phyloP scores from a whole-genome alignment of 257 asterid species.

The Voacanga thouarsii region DNA sequence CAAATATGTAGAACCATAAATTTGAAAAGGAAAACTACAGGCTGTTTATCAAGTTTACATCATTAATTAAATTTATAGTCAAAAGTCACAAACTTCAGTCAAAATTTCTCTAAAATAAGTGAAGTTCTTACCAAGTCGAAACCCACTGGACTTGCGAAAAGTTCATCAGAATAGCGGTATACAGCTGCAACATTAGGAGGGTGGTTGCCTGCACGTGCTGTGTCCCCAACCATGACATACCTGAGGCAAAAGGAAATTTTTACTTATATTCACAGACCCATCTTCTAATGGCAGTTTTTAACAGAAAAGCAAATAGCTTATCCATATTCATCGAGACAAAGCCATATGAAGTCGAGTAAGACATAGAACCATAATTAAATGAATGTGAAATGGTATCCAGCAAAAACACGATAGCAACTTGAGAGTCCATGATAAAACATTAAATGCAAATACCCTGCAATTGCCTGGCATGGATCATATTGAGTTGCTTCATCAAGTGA shows the following conservation, averaged over 20 bases:
- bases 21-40: neutral
- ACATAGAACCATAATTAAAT: neutral
- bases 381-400: neutral
- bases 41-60: too few species aligned
- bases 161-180: conserved; percentile 51
- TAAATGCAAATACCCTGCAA: neutral
- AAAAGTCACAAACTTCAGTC: neutral
- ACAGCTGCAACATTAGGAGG: conserved; percentile 88
- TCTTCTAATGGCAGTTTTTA: neutral
- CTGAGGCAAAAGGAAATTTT: conserved; percentile 29
- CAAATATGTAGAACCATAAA: neutral
- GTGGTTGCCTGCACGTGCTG: conserved; percentile 77
- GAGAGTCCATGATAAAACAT: neutral
- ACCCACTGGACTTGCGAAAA: conserved; percentile 68
- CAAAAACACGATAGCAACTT: neutral
- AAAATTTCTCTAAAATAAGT: neutral
- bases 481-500: neutral
- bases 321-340: neutral
- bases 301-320: neutral
- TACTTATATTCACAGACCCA: neutral
- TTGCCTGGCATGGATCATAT: neutral
- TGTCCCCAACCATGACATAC: conserved; percentile 82
- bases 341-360: neutral
- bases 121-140: conserved; percentile 76
- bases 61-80: neutral